phyloP scores from a whole-genome alignment of 352 stramenopile genomes.

The Phytophthora pinifolia region DNA sequence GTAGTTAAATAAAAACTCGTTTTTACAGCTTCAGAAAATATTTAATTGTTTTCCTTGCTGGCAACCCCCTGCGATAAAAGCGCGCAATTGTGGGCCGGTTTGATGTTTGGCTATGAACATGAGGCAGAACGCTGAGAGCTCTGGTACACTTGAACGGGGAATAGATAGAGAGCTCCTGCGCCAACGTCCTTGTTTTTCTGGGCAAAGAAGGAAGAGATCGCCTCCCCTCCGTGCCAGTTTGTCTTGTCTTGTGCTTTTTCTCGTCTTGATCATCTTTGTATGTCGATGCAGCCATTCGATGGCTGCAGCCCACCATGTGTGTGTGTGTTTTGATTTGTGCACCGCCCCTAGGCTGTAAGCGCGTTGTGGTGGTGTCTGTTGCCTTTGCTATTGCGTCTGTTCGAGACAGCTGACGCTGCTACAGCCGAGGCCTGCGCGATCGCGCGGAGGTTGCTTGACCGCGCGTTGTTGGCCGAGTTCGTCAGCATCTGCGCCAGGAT shows the following conservation, averaged over 20 bases:
- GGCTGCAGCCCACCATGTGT: constrained; percentile 16
- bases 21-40: constrained; percentile 42
- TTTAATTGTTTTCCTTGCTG: constrained; percentile 35
- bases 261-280: constrained; percentile 27
- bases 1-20: constrained; percentile 2
- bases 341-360: constrained; percentile 22
- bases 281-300: constrained; percentile 7
- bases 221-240: constrained; percentile 16
- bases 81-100: constrained; percentile 13
- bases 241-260: constrained; percentile 41
- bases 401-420: constrained; percentile 32
- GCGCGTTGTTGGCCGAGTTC: constrained; percentile 37
- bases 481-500: constrained; percentile 43
- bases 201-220: constrained; percentile 10
- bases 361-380: constrained; percentile 25
- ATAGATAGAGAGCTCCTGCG: constrained; percentile 37
- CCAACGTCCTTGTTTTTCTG: constrained; percentile 29
- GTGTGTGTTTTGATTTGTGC: constrained; percentile 4
- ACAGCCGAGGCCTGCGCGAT: constrained; percentile 37
- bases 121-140: constrained; percentile 27
- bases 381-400: constrained; percentile 28
- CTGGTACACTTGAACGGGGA: constrained; percentile 31
- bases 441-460: constrained; percentile 33
- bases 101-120: constrained; percentile 34
- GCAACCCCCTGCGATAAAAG: constrained; percentile 12